Conservation (phyloP, 2,329 filamentous ascomycete genomes). For the Penicillium sp. region DNA sequence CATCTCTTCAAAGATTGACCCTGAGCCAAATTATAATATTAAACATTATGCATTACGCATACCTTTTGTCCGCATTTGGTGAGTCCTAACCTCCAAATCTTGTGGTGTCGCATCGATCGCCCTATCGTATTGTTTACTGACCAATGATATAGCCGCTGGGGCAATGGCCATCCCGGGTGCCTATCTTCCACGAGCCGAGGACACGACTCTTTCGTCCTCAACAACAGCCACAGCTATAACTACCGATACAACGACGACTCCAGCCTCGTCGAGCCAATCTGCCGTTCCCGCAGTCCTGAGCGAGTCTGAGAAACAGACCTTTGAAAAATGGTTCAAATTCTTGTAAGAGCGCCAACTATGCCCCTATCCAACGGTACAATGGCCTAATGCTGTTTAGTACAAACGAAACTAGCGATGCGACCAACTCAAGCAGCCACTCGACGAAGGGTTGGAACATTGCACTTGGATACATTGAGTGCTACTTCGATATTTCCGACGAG, state of each 20-base stretch:
- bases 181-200: background rate
- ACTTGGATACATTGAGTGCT: background rate
- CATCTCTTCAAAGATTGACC: too few species aligned
- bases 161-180: background rate
- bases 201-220: too few species aligned
- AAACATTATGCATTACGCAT: background rate
- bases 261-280: background rate
- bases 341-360: background rate
- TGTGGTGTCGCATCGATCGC: background rate
- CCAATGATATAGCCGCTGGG: background rate
- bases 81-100: background rate
- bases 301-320: background rate
- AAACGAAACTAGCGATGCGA: background rate
- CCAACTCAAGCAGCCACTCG: background rate
- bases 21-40: background rate
- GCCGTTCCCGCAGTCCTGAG: background rate
- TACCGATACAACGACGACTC: too few species aligned
- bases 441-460: background rate
- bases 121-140: background rate
- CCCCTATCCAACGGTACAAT: background rate
- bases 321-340: constrained; percentile 1
- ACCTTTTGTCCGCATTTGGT: background rate
- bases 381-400: background rate
- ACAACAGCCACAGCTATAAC: background rate
- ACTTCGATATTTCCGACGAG: background rate